A percentile compares a stretch with the other conserved stretches of the same genome.
phyloP scores from a whole-genome alignment of 345 rosid genomes.

The Hibiscus trionum region DNA sequence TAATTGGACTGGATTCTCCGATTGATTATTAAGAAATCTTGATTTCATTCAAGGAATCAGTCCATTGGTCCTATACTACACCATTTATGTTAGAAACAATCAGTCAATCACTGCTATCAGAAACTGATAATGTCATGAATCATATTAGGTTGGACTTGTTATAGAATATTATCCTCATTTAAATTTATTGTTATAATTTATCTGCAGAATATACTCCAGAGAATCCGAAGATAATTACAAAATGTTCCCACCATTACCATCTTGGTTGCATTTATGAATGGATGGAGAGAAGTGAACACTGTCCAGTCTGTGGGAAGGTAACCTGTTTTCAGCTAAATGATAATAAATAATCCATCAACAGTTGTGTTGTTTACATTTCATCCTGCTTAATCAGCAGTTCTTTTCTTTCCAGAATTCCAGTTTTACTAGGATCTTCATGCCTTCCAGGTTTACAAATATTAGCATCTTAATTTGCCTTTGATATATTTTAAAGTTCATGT shows the following conservation, averaged over 20 bases:
- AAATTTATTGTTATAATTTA: conserved; percentile 1
- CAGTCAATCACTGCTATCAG: background rate
- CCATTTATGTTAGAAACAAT: background rate
- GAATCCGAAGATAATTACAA: conserved; percentile 86
- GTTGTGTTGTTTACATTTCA: background rate
- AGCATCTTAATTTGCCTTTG: background rate
- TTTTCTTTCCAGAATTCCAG: background rate
- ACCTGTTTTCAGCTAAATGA: conserved; percentile 10
- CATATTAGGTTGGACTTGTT: background rate
- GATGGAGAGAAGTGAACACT: conserved; percentile 99
- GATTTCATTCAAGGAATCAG: background rate
- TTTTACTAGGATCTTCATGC: background rate
- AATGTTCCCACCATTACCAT: conserved; percentile 93
- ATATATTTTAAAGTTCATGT: background rate
- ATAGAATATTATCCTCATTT: background rate
- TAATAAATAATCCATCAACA: background rate
- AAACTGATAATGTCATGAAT: background rate
- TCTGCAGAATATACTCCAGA: conserved; percentile 85
- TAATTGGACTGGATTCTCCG: background rate
- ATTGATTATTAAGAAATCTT: background rate
- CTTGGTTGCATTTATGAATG: conserved; percentile 98
- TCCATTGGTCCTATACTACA: background rate
- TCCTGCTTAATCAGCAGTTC: background rate
- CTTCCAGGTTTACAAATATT: background rate
- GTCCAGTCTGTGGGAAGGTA: conserved; percentile 99